Evolutionary conservation across 768 basidiomycete genomes (phyloP).

Genomic region (Rhizopogon salebrosus): DNA sequence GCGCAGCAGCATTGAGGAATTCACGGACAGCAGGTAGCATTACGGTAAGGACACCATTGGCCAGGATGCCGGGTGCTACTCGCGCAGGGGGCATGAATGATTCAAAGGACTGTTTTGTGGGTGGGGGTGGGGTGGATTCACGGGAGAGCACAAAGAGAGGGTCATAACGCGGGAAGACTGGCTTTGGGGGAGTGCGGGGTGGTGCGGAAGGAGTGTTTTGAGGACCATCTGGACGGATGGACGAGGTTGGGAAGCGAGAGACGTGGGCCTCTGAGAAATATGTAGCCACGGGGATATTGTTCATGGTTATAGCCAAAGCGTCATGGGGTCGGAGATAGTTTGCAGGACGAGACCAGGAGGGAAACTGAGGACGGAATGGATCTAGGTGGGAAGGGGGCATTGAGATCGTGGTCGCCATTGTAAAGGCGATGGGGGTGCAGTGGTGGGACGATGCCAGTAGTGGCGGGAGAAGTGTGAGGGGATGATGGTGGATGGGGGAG

Average conservation of each 20-base stretch:
- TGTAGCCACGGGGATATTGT: background rate
- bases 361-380: background rate
- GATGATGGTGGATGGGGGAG: background rate
- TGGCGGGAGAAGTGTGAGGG: background rate
- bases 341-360: background rate
- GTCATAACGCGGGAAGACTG: constrained; percentile 27
- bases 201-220: constrained; percentile 13
- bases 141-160: constrained; percentile 24
- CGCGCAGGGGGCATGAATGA: constrained; percentile 15
- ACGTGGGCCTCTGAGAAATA: background rate
- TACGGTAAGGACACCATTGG: constrained; percentile 38
- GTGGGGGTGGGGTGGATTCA: constrained; percentile 14
- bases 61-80: constrained; percentile 32
- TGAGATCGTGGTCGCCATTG: background rate
- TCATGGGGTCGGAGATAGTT: background rate
- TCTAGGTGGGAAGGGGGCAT: background rate
- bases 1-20: constrained; percentile 39
- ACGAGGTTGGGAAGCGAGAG: constrained; percentile 33
- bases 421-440: no score
- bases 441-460: background rate
- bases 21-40: constrained; percentile 43
- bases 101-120: constrained; percentile 12
- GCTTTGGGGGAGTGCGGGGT: constrained; percentile 19
- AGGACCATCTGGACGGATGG: constrained; percentile 29
- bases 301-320: background rate